These are phyloP conservation scores for Trichoderma endophyticum DNA, from an alignment of 2,329 filamentous ascomycete genomes.

Conservation along the genomic window DNA sequence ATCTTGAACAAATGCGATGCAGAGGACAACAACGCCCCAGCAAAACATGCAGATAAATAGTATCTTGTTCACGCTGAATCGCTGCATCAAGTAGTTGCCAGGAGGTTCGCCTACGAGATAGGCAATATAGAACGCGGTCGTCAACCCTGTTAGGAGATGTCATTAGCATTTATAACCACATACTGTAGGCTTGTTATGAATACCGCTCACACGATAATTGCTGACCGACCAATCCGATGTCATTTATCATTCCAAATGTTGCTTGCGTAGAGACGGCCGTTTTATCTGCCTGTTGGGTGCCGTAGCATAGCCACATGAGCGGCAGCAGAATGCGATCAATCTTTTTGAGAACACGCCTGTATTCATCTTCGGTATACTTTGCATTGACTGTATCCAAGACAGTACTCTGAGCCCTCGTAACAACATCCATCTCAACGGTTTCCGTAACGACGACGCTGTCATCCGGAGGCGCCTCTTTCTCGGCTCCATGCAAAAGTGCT, in stretches of 20 bases:
- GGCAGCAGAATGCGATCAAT: neutral
- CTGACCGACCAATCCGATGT: neutral
- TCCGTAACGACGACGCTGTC: neutral
- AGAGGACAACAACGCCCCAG: neutral
- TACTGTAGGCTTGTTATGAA: rapidly evolving
- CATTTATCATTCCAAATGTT: neutral
- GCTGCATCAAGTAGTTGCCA: neutral
- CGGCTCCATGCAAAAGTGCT: neutral
- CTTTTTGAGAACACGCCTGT: neutral
- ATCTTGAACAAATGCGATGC: neutral
- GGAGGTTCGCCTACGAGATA: neutral
- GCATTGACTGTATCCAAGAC: neutral
- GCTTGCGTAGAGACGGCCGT: neutral
- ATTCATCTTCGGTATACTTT: neutral
- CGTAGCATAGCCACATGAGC: neutral
- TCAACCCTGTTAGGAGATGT: neutral
- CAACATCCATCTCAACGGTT: neutral
- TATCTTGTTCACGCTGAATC: neutral
- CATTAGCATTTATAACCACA: neutral
- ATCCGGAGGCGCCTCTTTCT: neutral
- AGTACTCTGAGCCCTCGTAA: neutral
- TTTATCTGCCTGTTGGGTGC: neutral
- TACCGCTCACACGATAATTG: neutral
- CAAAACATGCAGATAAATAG: neutral
- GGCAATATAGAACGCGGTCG: neutral